phyloP scores from a whole-genome alignment of 2,329 filamentous ascomycete species.

The Ilyonectria destructans region DNA sequence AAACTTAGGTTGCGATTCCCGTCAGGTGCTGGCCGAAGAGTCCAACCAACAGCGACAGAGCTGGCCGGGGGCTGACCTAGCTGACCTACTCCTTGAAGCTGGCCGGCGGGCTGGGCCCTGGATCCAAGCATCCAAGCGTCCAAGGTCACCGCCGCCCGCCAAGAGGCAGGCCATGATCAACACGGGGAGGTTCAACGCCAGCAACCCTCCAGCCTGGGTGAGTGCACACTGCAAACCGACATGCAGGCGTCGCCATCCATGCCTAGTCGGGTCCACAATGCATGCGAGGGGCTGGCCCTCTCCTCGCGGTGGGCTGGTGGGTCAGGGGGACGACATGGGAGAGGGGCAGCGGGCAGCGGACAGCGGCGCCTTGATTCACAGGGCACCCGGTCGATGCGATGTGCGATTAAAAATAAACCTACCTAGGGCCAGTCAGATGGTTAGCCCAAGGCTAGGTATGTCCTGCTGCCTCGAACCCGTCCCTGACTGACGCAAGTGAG shows the following conservation, averaged over 20 bases:
- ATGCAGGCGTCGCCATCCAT: constrained; percentile 42
- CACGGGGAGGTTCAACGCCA: constrained; percentile 22
- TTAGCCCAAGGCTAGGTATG: constrained; percentile 21
- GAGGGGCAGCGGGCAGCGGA: constrained; percentile 25
- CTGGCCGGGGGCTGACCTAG: constrained; percentile 9
- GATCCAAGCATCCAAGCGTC: constrained; percentile 7
- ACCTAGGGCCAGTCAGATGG: constrained; percentile 36
- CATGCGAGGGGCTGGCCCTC: constrained; percentile 48
- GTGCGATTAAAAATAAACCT: constrained; percentile 50
- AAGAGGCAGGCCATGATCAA: constrained; percentile 24
- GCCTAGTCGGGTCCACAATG: constrained; percentile 42
- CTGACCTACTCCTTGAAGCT: constrained; percentile 7
- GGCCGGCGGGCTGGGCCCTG: constrained; percentile 12
- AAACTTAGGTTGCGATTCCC: constrained; percentile 40
- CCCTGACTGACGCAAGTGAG: constrained; percentile 46
- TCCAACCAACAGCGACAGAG: constrained; percentile 34
- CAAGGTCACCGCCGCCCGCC: constrained; percentile 22
- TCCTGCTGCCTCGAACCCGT: constrained; percentile 41
- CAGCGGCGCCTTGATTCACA: constrained; percentile 46
- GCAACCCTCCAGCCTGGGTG: constrained; percentile 25
- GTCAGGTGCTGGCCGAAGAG: constrained; percentile 37
- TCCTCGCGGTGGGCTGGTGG: constrained; percentile 39
- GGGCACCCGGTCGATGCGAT: constrained; percentile 40
- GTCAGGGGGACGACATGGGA: constrained; percentile 36
- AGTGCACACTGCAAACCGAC: constrained; percentile 36